Conservation (phyloP, 805 yeast species). For the Nakazawaea populi region DNA sequence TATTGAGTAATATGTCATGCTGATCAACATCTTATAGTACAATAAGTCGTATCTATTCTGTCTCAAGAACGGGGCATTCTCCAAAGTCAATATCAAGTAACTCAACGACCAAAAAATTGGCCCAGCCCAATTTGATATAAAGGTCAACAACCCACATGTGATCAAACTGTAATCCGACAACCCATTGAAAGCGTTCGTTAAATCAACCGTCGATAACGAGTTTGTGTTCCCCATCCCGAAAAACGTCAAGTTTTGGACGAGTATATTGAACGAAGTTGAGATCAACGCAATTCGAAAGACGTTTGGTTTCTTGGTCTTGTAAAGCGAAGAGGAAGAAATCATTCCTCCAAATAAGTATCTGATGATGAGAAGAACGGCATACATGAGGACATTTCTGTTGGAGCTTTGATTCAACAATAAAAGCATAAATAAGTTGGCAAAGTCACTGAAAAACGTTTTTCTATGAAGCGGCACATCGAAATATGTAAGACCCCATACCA, state of each 20-base stretch:
- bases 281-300: conserved; percentile 11
- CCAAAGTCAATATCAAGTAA: conserved; percentile 34
- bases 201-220: conserved; percentile 84
- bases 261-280: conserved; percentile 32
- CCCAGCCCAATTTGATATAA: conserved; percentile 78
- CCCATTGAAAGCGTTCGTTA: conserved; percentile 92
- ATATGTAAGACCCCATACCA: conserved; percentile 16
- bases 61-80: conserved; percentile 18
- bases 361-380: conserved; percentile 29
- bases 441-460: conserved; percentile 26
- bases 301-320: conserved; percentile 13
- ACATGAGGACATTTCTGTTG: conserved; percentile 42
- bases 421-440: conserved; percentile 30
- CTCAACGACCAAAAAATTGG: conserved; percentile 76
- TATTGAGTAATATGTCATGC: conserved; percentile 51
- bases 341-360: conserved; percentile 13
- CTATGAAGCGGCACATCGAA: background rate
- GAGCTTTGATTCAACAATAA: conserved; percentile 46
- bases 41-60: conserved; percentile 23
- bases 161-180: conserved; percentile 61
- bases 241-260: conserved; percentile 71
- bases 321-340: background rate
- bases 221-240: conserved; percentile 90
- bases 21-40: conserved; percentile 29
- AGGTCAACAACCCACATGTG: conserved; percentile 72